A percentile compares a stretch with the other conserved stretches of the same genome.
Evolutionary conservation across 441 rosid genomes (phyloP).

Genomic region (Syzygium malaccense): DNA sequence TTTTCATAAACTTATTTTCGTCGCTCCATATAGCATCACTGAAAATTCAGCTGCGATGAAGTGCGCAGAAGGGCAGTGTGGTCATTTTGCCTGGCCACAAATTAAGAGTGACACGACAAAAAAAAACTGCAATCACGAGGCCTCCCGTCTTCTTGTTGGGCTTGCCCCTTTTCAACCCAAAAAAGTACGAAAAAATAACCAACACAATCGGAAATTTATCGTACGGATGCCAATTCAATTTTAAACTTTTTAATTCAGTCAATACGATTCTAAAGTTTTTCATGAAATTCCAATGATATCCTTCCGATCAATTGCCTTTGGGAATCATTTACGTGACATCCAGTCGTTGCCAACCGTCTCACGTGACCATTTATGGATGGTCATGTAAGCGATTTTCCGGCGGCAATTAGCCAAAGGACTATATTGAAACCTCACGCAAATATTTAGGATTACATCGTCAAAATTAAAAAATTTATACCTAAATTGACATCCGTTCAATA

Average conservation of each 20-base stretch:
- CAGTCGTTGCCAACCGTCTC: not conserved
- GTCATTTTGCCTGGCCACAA: not conserved
- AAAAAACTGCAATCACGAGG: not conserved
- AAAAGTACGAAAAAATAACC: not conserved
- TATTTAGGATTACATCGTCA: fast-evolving
- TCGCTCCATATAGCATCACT: not conserved
- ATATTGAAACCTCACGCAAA: not conserved
- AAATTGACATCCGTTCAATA: fast-evolving
- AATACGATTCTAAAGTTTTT: fast-evolving
- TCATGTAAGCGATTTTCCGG: not conserved
- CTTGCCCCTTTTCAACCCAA: not conserved
- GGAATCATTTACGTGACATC: fast-evolving
- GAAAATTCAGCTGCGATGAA: not conserved
- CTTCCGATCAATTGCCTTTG: fast-evolving
- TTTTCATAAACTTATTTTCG: no score
- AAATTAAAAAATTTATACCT: not conserved
- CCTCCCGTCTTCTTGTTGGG: not conserved
- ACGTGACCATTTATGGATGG: not conserved
- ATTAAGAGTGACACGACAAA: not conserved
- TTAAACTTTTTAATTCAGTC: fast-evolving
- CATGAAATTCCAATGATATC: fast-evolving
- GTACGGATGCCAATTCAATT: fast-evolving
- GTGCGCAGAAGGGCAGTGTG: not conserved
- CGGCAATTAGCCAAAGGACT: not conserved
- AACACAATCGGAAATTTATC: not conserved